A percentile compares a stretch with the other conserved stretches of the same genome.
phyloP scores from a whole-genome alignment of 2,329 filamentous ascomycete genomes.

The Blumeria hordei region DNA sequence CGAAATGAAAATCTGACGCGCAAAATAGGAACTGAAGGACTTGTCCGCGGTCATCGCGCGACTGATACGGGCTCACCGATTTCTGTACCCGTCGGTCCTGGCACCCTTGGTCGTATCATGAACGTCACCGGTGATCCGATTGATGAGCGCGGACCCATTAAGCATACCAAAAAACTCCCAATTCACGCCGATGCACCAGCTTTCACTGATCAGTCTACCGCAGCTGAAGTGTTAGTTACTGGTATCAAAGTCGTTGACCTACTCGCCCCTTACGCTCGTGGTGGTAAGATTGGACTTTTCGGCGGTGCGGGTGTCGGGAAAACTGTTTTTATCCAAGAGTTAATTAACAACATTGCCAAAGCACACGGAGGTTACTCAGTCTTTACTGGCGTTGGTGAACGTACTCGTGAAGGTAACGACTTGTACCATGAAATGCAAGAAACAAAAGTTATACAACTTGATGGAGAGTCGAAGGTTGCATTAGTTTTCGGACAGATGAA shows the following conservation, averaged over 20 bases:
- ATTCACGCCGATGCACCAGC: conserved; percentile 86
- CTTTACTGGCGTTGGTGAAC: conserved; percentile 99
- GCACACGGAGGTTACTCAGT: conserved; percentile 99
- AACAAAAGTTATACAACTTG: conserved; percentile 96
- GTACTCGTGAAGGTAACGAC: conserved; percentile 99
- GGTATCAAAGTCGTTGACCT: conserved; percentile 99
- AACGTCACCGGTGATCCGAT: conserved; percentile 99
- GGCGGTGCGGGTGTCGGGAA: conserved; percentile 99
- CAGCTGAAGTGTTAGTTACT: conserved; percentile 88
- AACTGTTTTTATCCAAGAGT: conserved; percentile 99
- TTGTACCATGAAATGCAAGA: conserved; percentile 99
- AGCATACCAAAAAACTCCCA: conserved; percentile 62
- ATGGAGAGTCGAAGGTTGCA: conserved; percentile 98
- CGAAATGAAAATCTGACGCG: conserved; percentile 9
- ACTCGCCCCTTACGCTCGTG: conserved; percentile 96
- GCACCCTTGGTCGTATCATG: conserved; percentile 94
- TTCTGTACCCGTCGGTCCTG: conserved; percentile 82
- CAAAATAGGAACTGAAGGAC: conserved; percentile 80
- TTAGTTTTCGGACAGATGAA: conserved; percentile 99
- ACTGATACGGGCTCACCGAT: conserved; percentile 84
- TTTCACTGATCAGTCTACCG: conserved; percentile 90
- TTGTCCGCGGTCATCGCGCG: conserved; percentile 72
- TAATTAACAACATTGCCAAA: conserved; percentile 99
- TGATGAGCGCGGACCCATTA: conserved; percentile 97
- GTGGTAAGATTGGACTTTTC: conserved; percentile 99